Conservation (phyloP, 2,329 filamentous ascomycete genomes). For the Neonectria faginata region DNA sequence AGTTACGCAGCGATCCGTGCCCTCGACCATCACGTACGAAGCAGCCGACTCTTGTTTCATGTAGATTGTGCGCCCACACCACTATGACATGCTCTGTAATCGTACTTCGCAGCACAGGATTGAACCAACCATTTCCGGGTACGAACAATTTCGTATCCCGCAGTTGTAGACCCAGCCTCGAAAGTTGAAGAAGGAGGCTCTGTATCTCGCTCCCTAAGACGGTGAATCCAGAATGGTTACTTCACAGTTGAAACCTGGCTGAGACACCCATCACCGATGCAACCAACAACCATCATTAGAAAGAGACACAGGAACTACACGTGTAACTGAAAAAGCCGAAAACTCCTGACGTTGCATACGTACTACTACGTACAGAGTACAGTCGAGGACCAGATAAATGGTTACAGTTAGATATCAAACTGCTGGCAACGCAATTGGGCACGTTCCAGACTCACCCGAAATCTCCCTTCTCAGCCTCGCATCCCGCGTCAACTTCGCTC, state of each 20-base stretch:
- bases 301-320: not conserved
- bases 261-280: not conserved
- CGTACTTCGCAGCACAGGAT: too few relatives aligned
- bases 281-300: constrained; percentile 7
- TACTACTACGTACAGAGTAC: not conserved
- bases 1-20: constrained; percentile 10
- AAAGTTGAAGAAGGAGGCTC: too few relatives aligned
- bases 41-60: constrained; percentile 28
- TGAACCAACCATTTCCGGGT: not conserved
- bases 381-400: constrained; percentile 17
- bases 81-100: not conserved
- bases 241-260: not conserved
- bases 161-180: not conserved
- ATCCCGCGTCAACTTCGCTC: constrained; percentile 23
- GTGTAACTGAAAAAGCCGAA: not conserved
- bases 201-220: too few relatives aligned
- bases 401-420: constrained; percentile 31
- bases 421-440: constrained; percentile 22
- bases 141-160: not conserved
- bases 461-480: constrained; percentile 21
- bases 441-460: constrained; percentile 31
- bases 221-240: too few relatives aligned
- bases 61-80: constrained; percentile 21
- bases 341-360: not conserved
- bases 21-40: constrained; percentile 11